Percentiles rank a stretch among this genome's conserved stretches.
Conservation (phyloP, 495 filamentous ascomycete genomes). For the Penicillium paxilli region DNA sequence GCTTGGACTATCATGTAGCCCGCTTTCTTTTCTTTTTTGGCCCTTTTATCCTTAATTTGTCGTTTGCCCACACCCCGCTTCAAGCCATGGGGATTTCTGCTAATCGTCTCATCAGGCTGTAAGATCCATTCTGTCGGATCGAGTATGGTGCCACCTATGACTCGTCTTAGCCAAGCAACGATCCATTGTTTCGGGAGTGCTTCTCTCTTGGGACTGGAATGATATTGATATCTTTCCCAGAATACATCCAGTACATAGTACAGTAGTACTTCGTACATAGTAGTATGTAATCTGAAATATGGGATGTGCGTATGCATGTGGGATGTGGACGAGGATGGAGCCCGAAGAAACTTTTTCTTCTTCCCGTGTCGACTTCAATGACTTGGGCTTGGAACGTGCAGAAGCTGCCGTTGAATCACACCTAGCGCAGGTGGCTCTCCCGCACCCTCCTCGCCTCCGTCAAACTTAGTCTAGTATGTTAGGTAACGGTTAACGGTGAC, state of each 20-base stretch:
- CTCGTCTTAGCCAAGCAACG: neutral
- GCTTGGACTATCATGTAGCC: constrained; percentile 13
- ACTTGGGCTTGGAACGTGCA: constrained; percentile 24
- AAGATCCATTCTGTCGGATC: constrained; percentile 3
- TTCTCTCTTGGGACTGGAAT: constrained; percentile 1
- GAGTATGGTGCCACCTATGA: constrained; percentile 3
- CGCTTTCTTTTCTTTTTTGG: constrained; percentile 10
- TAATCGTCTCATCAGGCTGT: neutral
- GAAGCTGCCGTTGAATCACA: constrained; percentile 19
- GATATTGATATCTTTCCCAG: neutral
- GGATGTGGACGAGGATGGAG: neutral
- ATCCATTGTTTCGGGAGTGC: constrained; percentile 6
- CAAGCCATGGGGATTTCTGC: neutral
- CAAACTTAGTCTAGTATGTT: neutral
- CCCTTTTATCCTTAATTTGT: neutral
- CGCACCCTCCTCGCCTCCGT: constrained; percentile 1
- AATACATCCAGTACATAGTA: neutral
- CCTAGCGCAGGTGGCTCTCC: constrained; percentile 11
- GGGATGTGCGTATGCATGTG: neutral
- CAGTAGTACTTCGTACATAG: neutral
- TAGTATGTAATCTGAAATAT: neutral
- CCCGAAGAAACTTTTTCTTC: constrained; percentile 3
- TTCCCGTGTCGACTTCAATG: constrained; percentile 19
- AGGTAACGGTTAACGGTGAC: neutral
- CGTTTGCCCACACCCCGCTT: neutral